Conservation (phyloP, 139 green algal genomes). For the Chlamydomonas applanata region DNA sequence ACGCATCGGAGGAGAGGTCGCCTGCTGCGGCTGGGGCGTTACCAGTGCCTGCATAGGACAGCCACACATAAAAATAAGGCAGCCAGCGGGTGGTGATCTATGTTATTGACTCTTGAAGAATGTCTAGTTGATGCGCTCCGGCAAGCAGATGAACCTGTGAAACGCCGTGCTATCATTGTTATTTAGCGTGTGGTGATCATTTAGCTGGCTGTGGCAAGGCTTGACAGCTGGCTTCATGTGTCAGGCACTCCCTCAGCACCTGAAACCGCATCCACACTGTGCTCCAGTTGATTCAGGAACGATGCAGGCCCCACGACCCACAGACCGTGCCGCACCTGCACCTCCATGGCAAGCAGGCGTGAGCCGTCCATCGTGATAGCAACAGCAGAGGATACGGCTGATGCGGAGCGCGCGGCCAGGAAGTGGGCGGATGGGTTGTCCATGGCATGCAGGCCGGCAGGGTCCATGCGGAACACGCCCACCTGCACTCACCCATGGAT, state of each 20-base stretch:
- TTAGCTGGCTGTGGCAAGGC: too few species aligned
- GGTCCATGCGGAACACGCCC: slow-evolving; percentile 25
- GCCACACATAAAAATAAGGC: not conserved
- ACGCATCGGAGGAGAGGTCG: not conserved
- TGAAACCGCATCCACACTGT: too few species aligned
- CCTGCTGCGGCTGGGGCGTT: not conserved
- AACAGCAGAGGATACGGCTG: slow-evolving; percentile 31
- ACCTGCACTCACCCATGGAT: too few species aligned
- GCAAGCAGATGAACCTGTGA: too few species aligned
- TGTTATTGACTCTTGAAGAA: too few species aligned
- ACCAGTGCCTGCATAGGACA: slow-evolving; percentile 12
- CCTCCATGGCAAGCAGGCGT: slow-evolving; percentile 30
- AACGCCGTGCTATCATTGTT: too few species aligned
- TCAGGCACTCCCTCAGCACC: too few species aligned
- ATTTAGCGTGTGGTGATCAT: too few species aligned
- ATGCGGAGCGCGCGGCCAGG: slow-evolving; percentile 34
- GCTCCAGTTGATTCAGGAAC: too few species aligned
- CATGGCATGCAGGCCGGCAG: slow-evolving; percentile 48
- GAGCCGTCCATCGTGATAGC: slow-evolving; percentile 52
- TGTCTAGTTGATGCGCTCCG: too few species aligned
- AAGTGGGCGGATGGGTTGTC: slow-evolving; percentile 71
- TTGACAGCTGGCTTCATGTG: too few species aligned
- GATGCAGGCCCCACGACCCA: too few species aligned
- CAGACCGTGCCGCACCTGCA: slow-evolving; percentile 47
- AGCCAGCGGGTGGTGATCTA: not conserved